A percentile compares a stretch with the other conserved stretches of the same genome.
These are phyloP conservation scores for Aspergillus sp. DNA, from an alignment of 2,329 filamentous ascomycete genomes.

Conservation along the genomic window DNA sequence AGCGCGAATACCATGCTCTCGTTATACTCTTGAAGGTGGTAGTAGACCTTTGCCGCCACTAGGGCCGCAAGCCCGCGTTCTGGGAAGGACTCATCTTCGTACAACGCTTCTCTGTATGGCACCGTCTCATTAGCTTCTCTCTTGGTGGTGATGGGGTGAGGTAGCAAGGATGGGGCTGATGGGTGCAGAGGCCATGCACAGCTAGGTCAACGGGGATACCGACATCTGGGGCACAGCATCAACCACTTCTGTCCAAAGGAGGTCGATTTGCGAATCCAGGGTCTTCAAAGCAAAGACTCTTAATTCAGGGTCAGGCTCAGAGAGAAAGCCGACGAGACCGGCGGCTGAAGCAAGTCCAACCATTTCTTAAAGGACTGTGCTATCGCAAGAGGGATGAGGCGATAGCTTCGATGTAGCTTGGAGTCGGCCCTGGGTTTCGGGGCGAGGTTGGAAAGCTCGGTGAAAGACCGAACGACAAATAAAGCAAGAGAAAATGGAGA, in stretches of 20 bases:
- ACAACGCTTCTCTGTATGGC: slow-evolving; percentile 78
- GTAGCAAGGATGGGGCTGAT: not conserved
- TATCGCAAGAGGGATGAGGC: slow-evolving; percentile 31
- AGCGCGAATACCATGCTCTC: slow-evolving; percentile 99
- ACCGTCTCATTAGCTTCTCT: slow-evolving; percentile 12
- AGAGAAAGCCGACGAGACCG: slow-evolving; percentile 90
- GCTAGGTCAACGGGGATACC: slow-evolving; percentile 31
- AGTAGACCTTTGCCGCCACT: slow-evolving; percentile 96
- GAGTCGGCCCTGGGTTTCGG: slow-evolving; percentile 15
- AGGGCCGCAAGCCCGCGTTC: slow-evolving; percentile 92
- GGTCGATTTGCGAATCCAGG: slow-evolving; percentile 93
- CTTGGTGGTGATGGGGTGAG: not conserved
- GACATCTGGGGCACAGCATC: slow-evolving; percentile 92
- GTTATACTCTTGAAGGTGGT: slow-evolving; percentile 97
- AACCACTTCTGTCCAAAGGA: slow-evolving; percentile 96
- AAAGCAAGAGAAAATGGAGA: slow-evolving; percentile 16
- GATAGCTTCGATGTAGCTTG: slow-evolving; percentile 32
- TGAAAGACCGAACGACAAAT: slow-evolving; percentile 21
- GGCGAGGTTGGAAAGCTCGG: not conserved
- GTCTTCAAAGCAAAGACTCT: slow-evolving; percentile 93
- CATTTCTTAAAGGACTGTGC: slow-evolving; percentile 56
- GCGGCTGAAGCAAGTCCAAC: slow-evolving; percentile 91
- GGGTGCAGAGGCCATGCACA: not conserved
- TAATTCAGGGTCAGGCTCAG: slow-evolving; percentile 90
- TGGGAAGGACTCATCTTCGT: slow-evolving; percentile 92